Evolutionary conservation across 2,329 filamentous ascomycete species (phyloP).

Genomic region (Epichloe sibirici): DNA sequence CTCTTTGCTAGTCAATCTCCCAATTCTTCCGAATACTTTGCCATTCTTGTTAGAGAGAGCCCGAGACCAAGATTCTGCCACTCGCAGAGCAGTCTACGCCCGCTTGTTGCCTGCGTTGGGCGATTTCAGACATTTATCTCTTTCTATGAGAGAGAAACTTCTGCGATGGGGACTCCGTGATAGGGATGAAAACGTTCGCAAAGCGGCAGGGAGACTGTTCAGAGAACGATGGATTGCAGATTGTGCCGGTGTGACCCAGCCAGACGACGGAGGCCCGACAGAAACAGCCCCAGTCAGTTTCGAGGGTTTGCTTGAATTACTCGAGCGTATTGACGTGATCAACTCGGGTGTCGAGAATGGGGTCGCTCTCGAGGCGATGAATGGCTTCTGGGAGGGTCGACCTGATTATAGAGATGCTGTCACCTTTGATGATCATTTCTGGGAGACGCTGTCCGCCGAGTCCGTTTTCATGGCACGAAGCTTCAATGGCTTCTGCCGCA

Average conservation of each 20-base stretch:
- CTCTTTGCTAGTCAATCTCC: constrained; percentile 81
- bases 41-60: constrained; percentile 84
- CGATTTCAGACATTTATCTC: constrained; percentile 85
- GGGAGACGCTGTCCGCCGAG: constrained; percentile 72
- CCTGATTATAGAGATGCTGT: constrained; percentile 68
- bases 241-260: constrained; percentile 58
- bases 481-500: constrained; percentile 86
- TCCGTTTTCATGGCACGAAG: constrained; percentile 82
- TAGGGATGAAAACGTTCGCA: constrained; percentile 85
- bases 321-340: constrained; percentile 88
- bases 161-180: constrained; percentile 90
- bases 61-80: constrained; percentile 75
- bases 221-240: constrained; percentile 97
- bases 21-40: constrained; percentile 68
- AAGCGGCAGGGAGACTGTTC: constrained; percentile 82
- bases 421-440: constrained; percentile 61
- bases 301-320: constrained; percentile 75
- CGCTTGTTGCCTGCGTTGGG: constrained; percentile 76
- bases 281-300: constrained; percentile 55
- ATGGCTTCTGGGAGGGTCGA: constrained; percentile 87
- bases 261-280: constrained; percentile 42
- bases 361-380: constrained; percentile 88
- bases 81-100: constrained; percentile 75
- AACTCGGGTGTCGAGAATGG: constrained; percentile 84
- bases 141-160: constrained; percentile 91